Evolutionary conservation across 805 yeast genomes (phyloP).

Genomic region (Pichia gijzeniarum): DNA sequence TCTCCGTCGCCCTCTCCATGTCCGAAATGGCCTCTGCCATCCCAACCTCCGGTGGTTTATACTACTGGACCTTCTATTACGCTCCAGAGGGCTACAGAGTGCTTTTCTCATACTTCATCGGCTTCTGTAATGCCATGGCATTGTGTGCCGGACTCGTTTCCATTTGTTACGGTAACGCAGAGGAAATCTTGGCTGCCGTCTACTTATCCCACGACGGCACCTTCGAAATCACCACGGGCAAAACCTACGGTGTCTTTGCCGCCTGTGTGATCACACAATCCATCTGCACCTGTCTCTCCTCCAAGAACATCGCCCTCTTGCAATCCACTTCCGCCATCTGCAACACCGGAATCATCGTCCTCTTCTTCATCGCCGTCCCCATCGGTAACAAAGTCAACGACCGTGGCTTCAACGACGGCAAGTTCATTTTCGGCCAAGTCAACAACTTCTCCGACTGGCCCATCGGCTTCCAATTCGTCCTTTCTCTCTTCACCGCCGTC

Average conservation of each 20-base stretch:
- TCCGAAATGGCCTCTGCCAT: conserved; percentile 61
- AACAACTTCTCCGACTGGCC: conserved; percentile 51
- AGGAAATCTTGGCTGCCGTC: conserved; percentile 53
- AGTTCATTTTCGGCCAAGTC: conserved; percentile 49
- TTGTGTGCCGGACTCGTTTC: conserved; percentile 61
- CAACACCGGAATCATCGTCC: conserved; percentile 45
- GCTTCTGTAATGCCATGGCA: conserved; percentile 63
- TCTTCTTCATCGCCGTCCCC: conserved; percentile 60
- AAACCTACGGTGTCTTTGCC: conserved; percentile 58
- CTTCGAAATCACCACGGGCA: conserved; percentile 48
- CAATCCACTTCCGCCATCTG: conserved; percentile 53
- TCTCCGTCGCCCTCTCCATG: conserved; percentile 56
- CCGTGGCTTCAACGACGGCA: conserved; percentile 39
- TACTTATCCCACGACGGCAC: conserved; percentile 44
- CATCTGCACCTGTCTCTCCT: conserved; percentile 47
- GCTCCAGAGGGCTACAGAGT: conserved; percentile 49
- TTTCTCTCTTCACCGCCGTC: conserved; percentile 51
- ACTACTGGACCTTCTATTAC: conserved; percentile 61
- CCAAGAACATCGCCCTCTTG: conserved; percentile 48
- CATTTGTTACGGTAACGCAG: conserved; percentile 63
- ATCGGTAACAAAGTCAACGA: conserved; percentile 41
- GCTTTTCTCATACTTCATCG: conserved; percentile 56
- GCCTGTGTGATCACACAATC: conserved; percentile 53
- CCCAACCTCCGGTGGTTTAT: conserved; percentile 74
- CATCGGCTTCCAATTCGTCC: conserved; percentile 48